Percentiles rank a stretch among this genome's conserved stretches.
Evolutionary conservation across 805 yeast genomes (phyloP).

Genomic region (Schizosaccharomyces osmophilus): DNA sequence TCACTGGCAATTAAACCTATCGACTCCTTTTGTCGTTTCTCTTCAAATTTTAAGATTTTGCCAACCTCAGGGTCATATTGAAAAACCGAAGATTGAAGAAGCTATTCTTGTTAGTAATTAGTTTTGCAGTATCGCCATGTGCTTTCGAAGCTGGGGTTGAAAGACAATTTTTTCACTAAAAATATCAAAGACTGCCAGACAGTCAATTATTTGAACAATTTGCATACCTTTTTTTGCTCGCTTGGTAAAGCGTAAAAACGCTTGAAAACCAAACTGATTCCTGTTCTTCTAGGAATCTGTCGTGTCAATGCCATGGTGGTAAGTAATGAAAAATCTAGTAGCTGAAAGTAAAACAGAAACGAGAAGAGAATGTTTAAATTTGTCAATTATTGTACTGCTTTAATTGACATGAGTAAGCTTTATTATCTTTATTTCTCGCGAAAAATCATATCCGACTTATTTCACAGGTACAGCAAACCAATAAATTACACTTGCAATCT

Average conservation of each 20-base stretch:
- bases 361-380: neutral
- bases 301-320: neutral
- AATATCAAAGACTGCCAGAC: too few relatives aligned
- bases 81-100: conserved; percentile 12
- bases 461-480: too few relatives aligned
- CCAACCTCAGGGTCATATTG: conserved; percentile 19
- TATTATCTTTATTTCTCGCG: too few relatives aligned
- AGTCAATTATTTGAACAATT: neutral
- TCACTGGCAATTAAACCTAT: conserved; percentile 89
- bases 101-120: conserved; percentile 4
- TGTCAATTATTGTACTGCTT: too few relatives aligned
- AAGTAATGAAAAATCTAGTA: neutral
- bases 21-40: conserved; percentile 76
- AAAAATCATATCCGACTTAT: too few relatives aligned
- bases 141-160: too few relatives aligned
- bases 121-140: neutral
- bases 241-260: neutral
- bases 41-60: conserved; percentile 34
- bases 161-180: too few relatives aligned
- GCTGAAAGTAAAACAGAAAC: neutral
- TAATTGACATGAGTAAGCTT: too few relatives aligned
- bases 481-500: too few relatives aligned
- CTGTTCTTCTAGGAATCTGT: neutral
- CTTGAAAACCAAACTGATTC: neutral
- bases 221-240: neutral